phyloP scores from a whole-genome alignment of 192 early-diverging fungal genomes.

The Rhizoclosmatium sp. region DNA sequence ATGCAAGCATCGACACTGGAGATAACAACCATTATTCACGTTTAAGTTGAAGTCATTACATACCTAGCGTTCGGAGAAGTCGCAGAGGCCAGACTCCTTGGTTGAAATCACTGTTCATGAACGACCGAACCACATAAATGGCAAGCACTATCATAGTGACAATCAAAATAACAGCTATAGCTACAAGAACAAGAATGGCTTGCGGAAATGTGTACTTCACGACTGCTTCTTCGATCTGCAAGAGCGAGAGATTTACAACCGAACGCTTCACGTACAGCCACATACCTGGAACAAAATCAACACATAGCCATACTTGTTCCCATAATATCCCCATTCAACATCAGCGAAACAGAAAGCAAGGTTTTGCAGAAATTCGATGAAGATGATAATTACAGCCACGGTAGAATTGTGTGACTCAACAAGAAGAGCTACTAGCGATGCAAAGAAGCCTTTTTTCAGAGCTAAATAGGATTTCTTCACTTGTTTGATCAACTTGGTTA shows the following conservation, averaged over 20 bases:
- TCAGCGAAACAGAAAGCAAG: conserved; percentile 42
- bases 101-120: conserved; percentile 42
- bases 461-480: conserved; percentile 1
- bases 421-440: conserved; percentile 34
- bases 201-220: conserved; percentile 34
- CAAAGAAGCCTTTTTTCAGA: conserved; percentile 43
- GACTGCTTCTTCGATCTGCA: conserved; percentile 40
- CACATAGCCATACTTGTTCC: conserved; percentile 13
- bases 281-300: conserved; percentile 34
- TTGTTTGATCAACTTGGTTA: conserved; percentile 8
- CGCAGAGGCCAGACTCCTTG: conserved; percentile 38
- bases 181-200: conserved; percentile 32
- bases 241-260: conserved; percentile 15
- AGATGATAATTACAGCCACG: conserved; percentile 21
- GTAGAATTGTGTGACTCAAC: conserved; percentile 38
- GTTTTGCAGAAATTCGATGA: conserved; percentile 41
- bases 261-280: not conserved
- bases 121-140: conserved; percentile 35
- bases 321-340: conserved; percentile 37
- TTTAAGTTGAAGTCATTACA: not conserved
- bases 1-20: conserved; percentile 39
- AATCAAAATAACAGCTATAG: conserved; percentile 31
- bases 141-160: conserved; percentile 35
- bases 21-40: not conserved
- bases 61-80: conserved; percentile 36